phyloP scores from a whole-genome alignment of 441 rosid genomes.

The Omphalea diandra region DNA sequence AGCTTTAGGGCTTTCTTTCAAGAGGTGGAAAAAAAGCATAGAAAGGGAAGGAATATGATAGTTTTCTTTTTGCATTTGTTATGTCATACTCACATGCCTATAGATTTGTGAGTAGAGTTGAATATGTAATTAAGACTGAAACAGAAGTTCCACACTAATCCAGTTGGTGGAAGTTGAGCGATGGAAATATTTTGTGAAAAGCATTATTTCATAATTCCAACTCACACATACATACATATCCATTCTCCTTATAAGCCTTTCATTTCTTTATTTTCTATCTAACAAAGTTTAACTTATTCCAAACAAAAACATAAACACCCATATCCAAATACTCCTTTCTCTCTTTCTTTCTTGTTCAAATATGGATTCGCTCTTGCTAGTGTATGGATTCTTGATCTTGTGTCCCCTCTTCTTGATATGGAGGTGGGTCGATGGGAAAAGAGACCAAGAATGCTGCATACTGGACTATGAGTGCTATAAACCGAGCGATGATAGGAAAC shows the following conservation, averaged over 20 bases:
- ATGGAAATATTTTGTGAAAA: slow-evolving; percentile 22
- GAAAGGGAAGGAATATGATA: neutral
- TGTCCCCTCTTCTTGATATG: slow-evolving; percentile 32
- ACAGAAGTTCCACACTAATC: slow-evolving; percentile 15
- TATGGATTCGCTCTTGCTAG: slow-evolving; percentile 47
- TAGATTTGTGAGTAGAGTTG: slow-evolving; percentile 12
- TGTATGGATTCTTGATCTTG: slow-evolving; percentile 36
- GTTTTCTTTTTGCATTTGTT: neutral
- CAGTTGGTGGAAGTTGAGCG: slow-evolving; percentile 39
- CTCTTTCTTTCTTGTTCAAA: slow-evolving; percentile 10
- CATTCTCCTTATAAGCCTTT: slow-evolving; percentile 24
- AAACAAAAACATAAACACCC: neutral
- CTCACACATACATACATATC: neutral
- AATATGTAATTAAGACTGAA: slow-evolving; percentile 31
- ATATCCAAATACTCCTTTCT: neutral
- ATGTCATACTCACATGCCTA: slow-evolving; percentile 5
- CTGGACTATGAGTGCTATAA: slow-evolving; percentile 81
- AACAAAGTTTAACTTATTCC: neutral
- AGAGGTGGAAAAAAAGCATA: no score
- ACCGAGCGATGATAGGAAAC: slow-evolving; percentile 63
- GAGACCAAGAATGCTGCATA: slow-evolving; percentile 63
- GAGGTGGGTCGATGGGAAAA: slow-evolving; percentile 38
- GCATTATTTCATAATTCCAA: slow-evolving; percentile 30
- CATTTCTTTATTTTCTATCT: slow-evolving; percentile 20
- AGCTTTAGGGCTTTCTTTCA: no score